A percentile compares a stretch with the other conserved stretches of the same genome.
These are phyloP conservation scores for Rhododendron ferrugineum DNA, from an alignment of 148 eudicot genomes.

Conservation along the genomic window DNA sequence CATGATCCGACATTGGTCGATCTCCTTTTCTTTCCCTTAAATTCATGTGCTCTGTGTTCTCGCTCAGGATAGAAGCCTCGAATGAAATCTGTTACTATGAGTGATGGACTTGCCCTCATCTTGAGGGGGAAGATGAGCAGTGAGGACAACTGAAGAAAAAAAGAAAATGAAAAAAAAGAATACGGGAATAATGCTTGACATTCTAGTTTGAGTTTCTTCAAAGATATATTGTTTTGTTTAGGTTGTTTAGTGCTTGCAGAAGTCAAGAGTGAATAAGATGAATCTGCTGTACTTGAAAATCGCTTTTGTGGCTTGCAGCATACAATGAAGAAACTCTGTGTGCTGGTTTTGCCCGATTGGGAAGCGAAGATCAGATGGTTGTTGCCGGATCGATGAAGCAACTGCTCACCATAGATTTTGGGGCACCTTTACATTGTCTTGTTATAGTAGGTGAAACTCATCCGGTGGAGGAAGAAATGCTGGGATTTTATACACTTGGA, in stretches of 20 bases:
- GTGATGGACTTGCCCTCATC: background rate
- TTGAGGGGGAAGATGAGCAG: background rate
- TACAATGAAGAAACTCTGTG: slow-evolving; percentile 60
- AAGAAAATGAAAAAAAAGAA: background rate
- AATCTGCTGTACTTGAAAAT: background rate
- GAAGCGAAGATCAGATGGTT: slow-evolving; percentile 71
- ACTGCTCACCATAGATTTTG: slow-evolving; percentile 55
- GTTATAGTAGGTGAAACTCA: slow-evolving; percentile 76
- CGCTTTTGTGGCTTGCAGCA: slow-evolving; percentile 36
- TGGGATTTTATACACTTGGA: slow-evolving; percentile 39
- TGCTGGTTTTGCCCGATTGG: slow-evolving; percentile 82
- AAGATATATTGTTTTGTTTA: background rate
- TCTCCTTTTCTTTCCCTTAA: background rate
- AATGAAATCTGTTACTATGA: background rate
- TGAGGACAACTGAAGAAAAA: background rate
- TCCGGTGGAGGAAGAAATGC: slow-evolving; percentile 82
- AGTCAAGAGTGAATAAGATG: background rate
- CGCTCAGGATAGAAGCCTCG: background rate
- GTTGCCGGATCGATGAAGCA: slow-evolving; percentile 76
- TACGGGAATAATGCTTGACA: background rate
- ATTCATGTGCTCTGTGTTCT: background rate
- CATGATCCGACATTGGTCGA: background rate
- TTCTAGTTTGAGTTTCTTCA: background rate
- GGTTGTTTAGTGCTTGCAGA: background rate
- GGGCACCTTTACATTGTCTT: slow-evolving; percentile 78